Evolutionary conservation across 495 filamentous ascomycete species (phyloP).

Genomic region (Ascodesmis nigricans): DNA sequence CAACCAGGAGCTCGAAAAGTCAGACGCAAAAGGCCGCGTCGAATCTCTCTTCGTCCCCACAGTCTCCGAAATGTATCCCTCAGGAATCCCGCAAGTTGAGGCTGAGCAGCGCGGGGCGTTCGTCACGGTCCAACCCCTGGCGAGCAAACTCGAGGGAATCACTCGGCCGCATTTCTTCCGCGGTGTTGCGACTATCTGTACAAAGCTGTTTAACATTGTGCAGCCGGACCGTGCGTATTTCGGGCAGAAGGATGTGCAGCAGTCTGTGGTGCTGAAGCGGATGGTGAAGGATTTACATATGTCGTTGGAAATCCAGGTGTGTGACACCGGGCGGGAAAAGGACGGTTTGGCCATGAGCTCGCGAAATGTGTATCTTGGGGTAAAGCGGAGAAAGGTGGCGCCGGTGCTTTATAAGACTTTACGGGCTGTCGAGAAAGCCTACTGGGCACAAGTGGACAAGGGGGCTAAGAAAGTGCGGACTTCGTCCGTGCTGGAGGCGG

Average conservation of each 20-base stretch:
- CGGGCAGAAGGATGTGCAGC: constrained; percentile 94
- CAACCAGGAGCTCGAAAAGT: constrained; percentile 46
- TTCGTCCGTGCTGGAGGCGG: constrained; percentile 2
- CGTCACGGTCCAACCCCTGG: constrained; percentile 74
- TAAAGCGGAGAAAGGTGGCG: constrained; percentile 45
- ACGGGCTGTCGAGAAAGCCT: constrained; percentile 44
- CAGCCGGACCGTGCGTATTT: constrained; percentile 80
- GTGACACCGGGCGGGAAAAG: constrained; percentile 47
- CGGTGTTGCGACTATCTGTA: constrained; percentile 87
- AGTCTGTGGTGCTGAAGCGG: constrained; percentile 69
- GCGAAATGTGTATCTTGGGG: constrained; percentile 78
- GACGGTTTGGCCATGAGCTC: constrained; percentile 89
- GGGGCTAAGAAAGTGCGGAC: constrained; percentile 27
- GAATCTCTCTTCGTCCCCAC: constrained; percentile 69
- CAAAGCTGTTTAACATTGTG: constrained; percentile 90
- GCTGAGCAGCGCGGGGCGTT: constrained; percentile 61
- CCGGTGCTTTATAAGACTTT: constrained; percentile 47
- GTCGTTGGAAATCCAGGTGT: constrained; percentile 50
- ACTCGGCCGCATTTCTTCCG: constrained; percentile 89
- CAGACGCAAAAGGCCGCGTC: constrained; percentile 39
- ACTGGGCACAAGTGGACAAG: constrained; percentile 30
- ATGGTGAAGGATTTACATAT: constrained; percentile 78
- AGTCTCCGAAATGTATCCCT: constrained; percentile 69
- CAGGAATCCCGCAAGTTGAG: constrained; percentile 60
- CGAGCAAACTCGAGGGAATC: constrained; percentile 56